A percentile compares a stretch with the other conserved stretches of the same genome.
These are phyloP conservation scores for Aspergillus floridensis DNA, from an alignment of 2,329 filamentous ascomycete genomes.

Conservation along the genomic window DNA sequence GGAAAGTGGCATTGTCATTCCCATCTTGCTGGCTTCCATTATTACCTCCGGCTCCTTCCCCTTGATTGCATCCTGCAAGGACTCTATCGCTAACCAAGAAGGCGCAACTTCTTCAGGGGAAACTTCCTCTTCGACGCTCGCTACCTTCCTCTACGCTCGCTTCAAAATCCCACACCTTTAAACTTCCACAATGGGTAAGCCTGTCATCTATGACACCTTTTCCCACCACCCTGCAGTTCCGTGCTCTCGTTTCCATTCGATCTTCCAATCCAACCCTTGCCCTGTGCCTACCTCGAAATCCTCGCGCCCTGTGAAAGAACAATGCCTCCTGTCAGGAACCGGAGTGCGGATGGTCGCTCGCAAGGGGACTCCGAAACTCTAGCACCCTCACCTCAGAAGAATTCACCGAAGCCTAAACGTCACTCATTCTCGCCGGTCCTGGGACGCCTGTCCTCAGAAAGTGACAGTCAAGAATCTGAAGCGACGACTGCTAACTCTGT, in stretches of 20 bases:
- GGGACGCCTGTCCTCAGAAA: slow-evolving; percentile 14
- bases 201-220: slow-evolving; percentile 15
- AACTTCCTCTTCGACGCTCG: slow-evolving; percentile 26
- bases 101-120: slow-evolving; percentile 27
- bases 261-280: neutral
- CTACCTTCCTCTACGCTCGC: slow-evolving; percentile 24
- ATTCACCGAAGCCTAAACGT: slow-evolving; percentile 15
- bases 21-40: slow-evolving; percentile 2
- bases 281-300: neutral
- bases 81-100: slow-evolving; percentile 22
- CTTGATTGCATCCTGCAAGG: slow-evolving; percentile 17
- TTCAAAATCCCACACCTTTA: slow-evolving; percentile 19
- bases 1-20: slow-evolving; percentile 12
- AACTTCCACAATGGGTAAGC: slow-evolving; percentile 42
- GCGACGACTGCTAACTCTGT: slow-evolving; percentile 23
- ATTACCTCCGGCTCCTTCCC: slow-evolving; percentile 12
- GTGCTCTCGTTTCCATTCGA: slow-evolving; percentile 6
- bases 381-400: slow-evolving; percentile 4
- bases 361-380: slow-evolving; percentile 11
- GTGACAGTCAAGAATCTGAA: slow-evolving; percentile 12
- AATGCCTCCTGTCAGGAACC: slow-evolving; percentile 18
- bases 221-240: slow-evolving; percentile 10
- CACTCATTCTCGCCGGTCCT: slow-evolving; percentile 13
- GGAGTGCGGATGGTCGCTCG: slow-evolving; percentile 17
- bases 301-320: slow-evolving; percentile 13